Evolutionary conservation across 2,329 filamentous ascomycete species (phyloP).

Genomic region (Monosporascus sp.): DNA sequence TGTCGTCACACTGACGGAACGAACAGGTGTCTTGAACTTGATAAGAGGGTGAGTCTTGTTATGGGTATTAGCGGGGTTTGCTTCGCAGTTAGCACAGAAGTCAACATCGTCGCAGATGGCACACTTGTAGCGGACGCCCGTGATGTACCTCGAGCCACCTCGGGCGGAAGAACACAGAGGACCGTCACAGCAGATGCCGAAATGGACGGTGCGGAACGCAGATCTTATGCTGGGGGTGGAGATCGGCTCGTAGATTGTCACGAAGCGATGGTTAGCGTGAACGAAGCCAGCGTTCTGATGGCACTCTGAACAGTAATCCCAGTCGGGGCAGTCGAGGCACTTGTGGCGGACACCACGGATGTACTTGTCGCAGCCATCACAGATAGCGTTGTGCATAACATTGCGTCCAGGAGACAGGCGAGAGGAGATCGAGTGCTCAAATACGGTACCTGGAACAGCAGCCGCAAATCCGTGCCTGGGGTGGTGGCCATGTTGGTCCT

Average conservation of each 20-base stretch:
- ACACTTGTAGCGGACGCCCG: slow-evolving; percentile 91
- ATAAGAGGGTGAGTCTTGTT: slow-evolving; percentile 96
- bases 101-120: slow-evolving; percentile 92
- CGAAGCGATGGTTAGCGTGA: slow-evolving; percentile 84
- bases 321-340: slow-evolving; percentile 94
- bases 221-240: slow-evolving; percentile 32
- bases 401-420: slow-evolving; percentile 77
- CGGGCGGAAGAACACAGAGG: slow-evolving; percentile 67
- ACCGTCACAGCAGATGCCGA: slow-evolving; percentile 91
- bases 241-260: slow-evolving; percentile 74
- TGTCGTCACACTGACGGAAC: slow-evolving; percentile 81
- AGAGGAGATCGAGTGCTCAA: slow-evolving; percentile 56
- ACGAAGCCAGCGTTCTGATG: slow-evolving; percentile 58
- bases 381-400: slow-evolving; percentile 79
- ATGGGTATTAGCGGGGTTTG: slow-evolving; percentile 75
- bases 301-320: slow-evolving; percentile 87
- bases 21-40: slow-evolving; percentile 92
- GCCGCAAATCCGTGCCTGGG: slow-evolving; percentile 77
- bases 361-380: slow-evolving; percentile 86
- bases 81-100: slow-evolving; percentile 93
- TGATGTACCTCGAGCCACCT: slow-evolving; percentile 64
- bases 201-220: slow-evolving; percentile 53
- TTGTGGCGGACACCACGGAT: slow-evolving; percentile 92
- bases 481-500: slow-evolving; percentile 80
- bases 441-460: slow-evolving; percentile 56